These are phyloP conservation scores for Aspergillus sclerotiicarbonarius DNA, from an alignment of 495 filamentous ascomycete species.

Conservation along the genomic window DNA sequence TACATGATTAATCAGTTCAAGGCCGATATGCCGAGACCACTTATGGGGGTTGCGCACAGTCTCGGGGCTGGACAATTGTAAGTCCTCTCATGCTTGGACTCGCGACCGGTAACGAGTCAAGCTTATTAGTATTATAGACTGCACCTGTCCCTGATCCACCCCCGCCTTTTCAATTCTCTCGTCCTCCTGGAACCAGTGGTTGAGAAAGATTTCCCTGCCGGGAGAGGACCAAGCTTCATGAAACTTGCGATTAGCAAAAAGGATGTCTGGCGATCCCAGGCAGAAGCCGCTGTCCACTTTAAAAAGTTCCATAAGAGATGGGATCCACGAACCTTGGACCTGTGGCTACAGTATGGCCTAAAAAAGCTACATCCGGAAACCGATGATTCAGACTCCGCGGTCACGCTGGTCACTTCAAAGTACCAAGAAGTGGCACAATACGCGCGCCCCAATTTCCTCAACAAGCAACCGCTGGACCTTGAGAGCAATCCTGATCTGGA, in stretches of 20 bases:
- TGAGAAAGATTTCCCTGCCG: neutral
- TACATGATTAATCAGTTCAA: constrained; percentile 68
- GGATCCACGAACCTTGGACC: constrained; percentile 8
- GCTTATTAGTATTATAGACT: constrained; percentile 25
- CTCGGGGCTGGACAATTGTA: constrained; percentile 62
- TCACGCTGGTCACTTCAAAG: constrained; percentile 5
- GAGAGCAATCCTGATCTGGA: neutral
- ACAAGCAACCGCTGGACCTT: neutral
- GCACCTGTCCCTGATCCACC: constrained; percentile 9
- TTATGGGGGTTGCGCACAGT: constrained; percentile 75
- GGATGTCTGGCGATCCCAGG: constrained; percentile 8
- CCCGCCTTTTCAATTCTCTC: constrained; percentile 10
- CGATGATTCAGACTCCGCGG: neutral
- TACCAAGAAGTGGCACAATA: constrained; percentile 8
- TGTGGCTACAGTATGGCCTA: constrained; percentile 8
- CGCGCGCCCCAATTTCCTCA: constrained; percentile 2
- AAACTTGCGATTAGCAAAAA: neutral
- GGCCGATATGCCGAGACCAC: constrained; percentile 65
- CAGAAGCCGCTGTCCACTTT: neutral
- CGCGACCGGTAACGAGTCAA: constrained; percentile 5
- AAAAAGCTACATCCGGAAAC: neutral
- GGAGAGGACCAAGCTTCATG: neutral
- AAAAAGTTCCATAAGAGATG: neutral
- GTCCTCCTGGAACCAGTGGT: constrained; percentile 14
- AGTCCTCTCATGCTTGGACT: constrained; percentile 21